Evolutionary conservation across 305 asterid species (phyloP), one percentile per base, ranked within the genome.

Genomic region (Plantago coronopus): DNA sequence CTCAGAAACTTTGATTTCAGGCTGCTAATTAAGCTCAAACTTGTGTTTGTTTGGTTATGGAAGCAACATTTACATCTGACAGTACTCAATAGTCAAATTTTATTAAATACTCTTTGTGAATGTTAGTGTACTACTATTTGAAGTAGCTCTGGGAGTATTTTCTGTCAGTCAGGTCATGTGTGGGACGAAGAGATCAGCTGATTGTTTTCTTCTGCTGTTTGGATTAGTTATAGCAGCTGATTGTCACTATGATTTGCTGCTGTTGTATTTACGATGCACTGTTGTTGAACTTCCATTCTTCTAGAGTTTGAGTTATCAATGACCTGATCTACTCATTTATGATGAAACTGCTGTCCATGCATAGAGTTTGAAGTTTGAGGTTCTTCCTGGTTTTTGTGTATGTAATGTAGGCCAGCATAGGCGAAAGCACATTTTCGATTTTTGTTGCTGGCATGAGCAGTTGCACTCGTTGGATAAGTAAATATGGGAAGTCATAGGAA

Each of bases 401-500:
- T 15, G 16, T 38, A 11, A 11, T 38, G 3, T 38, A 38, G 44
- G 44, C 44, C 3, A 11, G 44, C 15, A 11, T 38, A 38, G 44
- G 38, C 5, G 4, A 38, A 38, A 16, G n/a, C 44, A 12, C 44
- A 38, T 12, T 29, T 38, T 38, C 13, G 44, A 11, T 38, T 11
- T 11, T 57, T 64, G 76, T 74, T 59, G 69, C 76, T 59, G 83
- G 84, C 77, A 61, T 78, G 66, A 78, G 68, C 82, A 74, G 59
- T 42, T 63, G 72, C 66, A 59, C 74, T 56, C 73, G 62, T 62
- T 71, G 66, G 68, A 74, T 80, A 61, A 67, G 71, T 65, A 68
- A 75, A 48, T 46, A 90, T 90, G 97, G 94, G 81, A 73, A 81
- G 81, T 83, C 87, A 87, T 69, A 76, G 80, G 75, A 62, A 61